Conservation (phyloP, 2,329 filamentous ascomycete species). For the Pseudocercospora vitis region DNA sequence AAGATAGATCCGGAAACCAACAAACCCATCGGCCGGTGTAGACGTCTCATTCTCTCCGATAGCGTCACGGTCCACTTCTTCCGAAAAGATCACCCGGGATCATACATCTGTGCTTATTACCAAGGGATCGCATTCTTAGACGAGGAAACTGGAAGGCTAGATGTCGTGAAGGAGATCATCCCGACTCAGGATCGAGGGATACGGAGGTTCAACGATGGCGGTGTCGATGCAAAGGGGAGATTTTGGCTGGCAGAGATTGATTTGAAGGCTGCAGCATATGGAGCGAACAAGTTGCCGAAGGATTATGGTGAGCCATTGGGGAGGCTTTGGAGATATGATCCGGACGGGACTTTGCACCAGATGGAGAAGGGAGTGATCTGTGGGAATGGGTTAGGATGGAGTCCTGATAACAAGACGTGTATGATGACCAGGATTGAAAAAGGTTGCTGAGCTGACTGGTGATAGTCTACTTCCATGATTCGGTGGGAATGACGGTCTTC, state of each 20-base stretch:
- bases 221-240: conserved; percentile 9
- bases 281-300: conserved; percentile 2
- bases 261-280: conserved; percentile 7
- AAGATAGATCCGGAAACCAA: background rate
- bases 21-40: background rate
- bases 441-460: background rate
- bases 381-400: conserved; percentile 12
- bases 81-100: background rate
- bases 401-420: conserved; percentile 10
- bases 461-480: conserved; percentile 12
- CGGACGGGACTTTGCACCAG: conserved; percentile 8
- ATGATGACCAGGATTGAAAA: background rate
- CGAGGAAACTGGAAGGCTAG: conserved; percentile 1
- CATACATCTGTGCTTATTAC: conserved; percentile 12
- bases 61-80: conserved; percentile 12
- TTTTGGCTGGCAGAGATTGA: conserved; percentile 12
- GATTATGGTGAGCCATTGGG: conserved; percentile 11
- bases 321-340: conserved; percentile 13
- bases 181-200: background rate
- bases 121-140: conserved; percentile 12
- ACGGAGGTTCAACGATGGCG: conserved; percentile 12
- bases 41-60: background rate
- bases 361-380: conserved; percentile 11
- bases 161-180: conserved; percentile 10
- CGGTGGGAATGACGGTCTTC: conserved; percentile 6